phyloP scores from a whole-genome alignment of 805 yeast species.

The Pichia scutulata region DNA sequence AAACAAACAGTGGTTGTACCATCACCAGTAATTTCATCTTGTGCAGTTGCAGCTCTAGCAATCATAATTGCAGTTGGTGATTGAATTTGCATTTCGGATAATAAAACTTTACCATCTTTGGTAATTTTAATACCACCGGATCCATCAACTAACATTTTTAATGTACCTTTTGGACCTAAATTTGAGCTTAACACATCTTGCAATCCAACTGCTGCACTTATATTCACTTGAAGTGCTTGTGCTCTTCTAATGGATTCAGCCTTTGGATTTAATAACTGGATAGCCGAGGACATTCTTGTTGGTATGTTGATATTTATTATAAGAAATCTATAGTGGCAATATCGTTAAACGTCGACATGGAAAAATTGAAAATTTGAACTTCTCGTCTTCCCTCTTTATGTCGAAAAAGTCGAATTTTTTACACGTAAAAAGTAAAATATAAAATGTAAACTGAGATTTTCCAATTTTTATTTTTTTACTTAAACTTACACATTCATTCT shows the following conservation, averaged over 20 bases:
- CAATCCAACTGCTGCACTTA: slow-evolving; percentile 92
- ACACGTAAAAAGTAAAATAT: too few relatives aligned
- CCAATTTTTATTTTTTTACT: too few relatives aligned
- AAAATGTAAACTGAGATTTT: too few relatives aligned
- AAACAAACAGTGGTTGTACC: slow-evolving; percentile 96
- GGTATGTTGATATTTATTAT: neutral
- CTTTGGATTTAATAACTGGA: slow-evolving; percentile 90
- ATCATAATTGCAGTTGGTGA: slow-evolving; percentile 85
- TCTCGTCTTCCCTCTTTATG: neutral
- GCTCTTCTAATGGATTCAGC: slow-evolving; percentile 95
- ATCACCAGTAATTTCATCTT: slow-evolving; percentile 98
- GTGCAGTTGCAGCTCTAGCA: slow-evolving; percentile 97
- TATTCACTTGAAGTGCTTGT: slow-evolving; percentile 93
- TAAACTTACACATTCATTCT: neutral
- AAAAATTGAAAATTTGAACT: neutral
- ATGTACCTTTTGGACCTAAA: slow-evolving; percentile 94
- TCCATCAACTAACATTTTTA: slow-evolving; percentile 95
- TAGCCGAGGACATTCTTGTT: slow-evolving; percentile 41
- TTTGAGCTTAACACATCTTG: slow-evolving; percentile 89
- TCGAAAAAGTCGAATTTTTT: neutral
- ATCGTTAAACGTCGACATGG: neutral
- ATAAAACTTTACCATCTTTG: slow-evolving; percentile 90
- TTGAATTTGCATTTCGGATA: slow-evolving; percentile 95
- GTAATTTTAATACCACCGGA: slow-evolving; percentile 93
- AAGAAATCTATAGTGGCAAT: neutral